These are phyloP conservation scores for Apiospora marii DNA, from an alignment of 2,329 filamentous ascomycete species.

Conservation along the genomic window DNA sequence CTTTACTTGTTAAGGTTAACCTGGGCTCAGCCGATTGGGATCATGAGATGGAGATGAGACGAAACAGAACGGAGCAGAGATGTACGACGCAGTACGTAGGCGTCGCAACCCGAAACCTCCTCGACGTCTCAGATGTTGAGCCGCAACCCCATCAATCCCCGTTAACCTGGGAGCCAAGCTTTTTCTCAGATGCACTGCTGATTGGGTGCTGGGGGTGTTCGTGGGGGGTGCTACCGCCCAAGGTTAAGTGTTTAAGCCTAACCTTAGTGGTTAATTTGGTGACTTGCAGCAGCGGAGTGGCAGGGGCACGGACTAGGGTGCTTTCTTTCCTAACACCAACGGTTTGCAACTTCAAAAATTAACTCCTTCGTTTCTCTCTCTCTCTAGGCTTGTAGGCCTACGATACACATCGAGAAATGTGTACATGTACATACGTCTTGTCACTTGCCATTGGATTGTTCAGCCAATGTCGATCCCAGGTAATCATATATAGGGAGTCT, in stretches of 20 bases:
- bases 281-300: background rate
- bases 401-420: too few species aligned
- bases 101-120: slow-evolving; percentile 1
- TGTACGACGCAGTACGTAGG: background rate
- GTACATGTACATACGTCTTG: background rate
- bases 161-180: slow-evolving; percentile 7
- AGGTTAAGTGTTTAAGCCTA: slow-evolving; percentile 3
- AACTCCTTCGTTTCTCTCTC: background rate
- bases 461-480: background rate
- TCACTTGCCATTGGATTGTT: background rate
- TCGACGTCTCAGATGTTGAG: slow-evolving; percentile 17
- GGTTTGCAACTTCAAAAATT: background rate
- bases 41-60: slow-evolving; percentile 14
- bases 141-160: slow-evolving; percentile 9
- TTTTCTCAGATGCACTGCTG: background rate
- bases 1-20: background rate
- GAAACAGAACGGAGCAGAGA: background rate
- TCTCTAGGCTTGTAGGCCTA: background rate
- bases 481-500: background rate
- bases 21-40: background rate
- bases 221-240: background rate
- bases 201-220: slow-evolving; percentile 1
- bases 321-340: background rate
- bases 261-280: background rate
- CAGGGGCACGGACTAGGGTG: background rate